Base-by-base conservation (phyloP, 371 early-diverging fungal genomes). In the Mortierella polycephala region DNA sequence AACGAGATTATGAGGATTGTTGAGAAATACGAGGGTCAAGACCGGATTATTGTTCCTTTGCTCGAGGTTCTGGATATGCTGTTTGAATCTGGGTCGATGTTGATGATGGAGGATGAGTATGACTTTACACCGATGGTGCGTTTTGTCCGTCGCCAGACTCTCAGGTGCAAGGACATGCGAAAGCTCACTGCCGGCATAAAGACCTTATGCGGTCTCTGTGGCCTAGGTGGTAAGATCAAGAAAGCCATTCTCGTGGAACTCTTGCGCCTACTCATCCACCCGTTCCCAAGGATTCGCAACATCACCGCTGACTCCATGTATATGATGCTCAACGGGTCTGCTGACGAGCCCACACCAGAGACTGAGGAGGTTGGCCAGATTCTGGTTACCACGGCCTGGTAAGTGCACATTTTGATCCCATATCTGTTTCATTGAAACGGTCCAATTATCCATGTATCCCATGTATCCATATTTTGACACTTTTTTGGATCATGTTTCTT, bases 41-140 rank as follows among this genome's bases (percentile, higher is more conserved):
- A 93, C 30, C 86, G 93, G 6, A 85, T 94, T 3, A 84, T 88
- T 3, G 75, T 89, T 5, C 92, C 94, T 0, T 59, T 92, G 21
- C 62, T 94, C 41, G 93, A 92, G 55, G 88, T 89, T 0, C 51
- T 89, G 42, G 94, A 93, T 44, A 70, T 93, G 49, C 73, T 93
- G 16, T 84, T 92, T 49, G 88, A 90, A 59, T 83, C 83, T 50
- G 89, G 86, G 20, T 83, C 83, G 7, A 57, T 90, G 51, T 53
- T 79, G 37, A 75, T 81, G 58, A 67, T 86, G 23, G 63, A 69
- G 10, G 75, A 84, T 45, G 82, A 85, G 40, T 79, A 57, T 37
- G 80, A 79, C 57, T 79, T 79, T 46, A 62, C 74, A 13, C 80
- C 80, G 0, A 71, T 74, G 80, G 80, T 79, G 11, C 64, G 59